Conservation (phyloP, 805 yeast genomes). For the Sungouiozyma intestinalis region DNA sequence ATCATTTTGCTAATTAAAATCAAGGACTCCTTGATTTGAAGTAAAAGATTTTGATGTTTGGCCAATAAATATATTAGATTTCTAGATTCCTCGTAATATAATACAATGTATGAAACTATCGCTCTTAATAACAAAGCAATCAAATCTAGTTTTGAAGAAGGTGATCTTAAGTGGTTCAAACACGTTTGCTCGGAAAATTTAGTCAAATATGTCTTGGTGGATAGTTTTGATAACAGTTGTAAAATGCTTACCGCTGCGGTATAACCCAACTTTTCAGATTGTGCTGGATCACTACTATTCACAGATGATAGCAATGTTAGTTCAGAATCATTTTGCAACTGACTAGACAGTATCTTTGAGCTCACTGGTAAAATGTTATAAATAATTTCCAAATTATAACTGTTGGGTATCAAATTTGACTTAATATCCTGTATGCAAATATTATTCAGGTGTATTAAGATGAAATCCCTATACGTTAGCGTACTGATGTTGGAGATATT, state of each 20-base stretch:
- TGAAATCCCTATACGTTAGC: slow-evolving; percentile 52
- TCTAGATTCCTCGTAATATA: slow-evolving; percentile 42
- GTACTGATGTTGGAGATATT: slow-evolving; percentile 27
- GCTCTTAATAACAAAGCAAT: slow-evolving; percentile 51
- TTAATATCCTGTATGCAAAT: slow-evolving; percentile 33
- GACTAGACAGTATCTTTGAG: slow-evolving; percentile 3
- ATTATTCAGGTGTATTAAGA: slow-evolving; percentile 42
- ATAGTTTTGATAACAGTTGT: slow-evolving; percentile 30
- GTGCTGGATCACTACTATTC: slow-evolving; percentile 24
- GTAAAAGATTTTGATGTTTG: slow-evolving; percentile 28
- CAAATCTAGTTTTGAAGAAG: slow-evolving; percentile 39
- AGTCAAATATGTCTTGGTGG: slow-evolving; percentile 18
- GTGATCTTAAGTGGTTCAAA: slow-evolving; percentile 11
- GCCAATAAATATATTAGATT: slow-evolving; percentile 42
- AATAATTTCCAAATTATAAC: slow-evolving; percentile 46
- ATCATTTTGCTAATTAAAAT: slow-evolving; percentile 13
- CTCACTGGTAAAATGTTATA: slow-evolving; percentile 48
- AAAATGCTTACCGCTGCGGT: slow-evolving; percentile 38
- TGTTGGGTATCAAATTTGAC: slow-evolving; percentile 22
- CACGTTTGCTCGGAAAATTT: slow-evolving; percentile 8
- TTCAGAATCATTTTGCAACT: slow-evolving; percentile 7
- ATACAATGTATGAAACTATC: slow-evolving; percentile 41
- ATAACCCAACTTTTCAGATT: slow-evolving; percentile 32
- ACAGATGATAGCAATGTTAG: slow-evolving; percentile 22
- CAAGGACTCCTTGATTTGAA: slow-evolving; percentile 20